These are phyloP conservation scores for Ophiostoma piceae DNA, from an alignment of 2,329 filamentous ascomycete genomes.

Conservation along the genomic window DNA sequence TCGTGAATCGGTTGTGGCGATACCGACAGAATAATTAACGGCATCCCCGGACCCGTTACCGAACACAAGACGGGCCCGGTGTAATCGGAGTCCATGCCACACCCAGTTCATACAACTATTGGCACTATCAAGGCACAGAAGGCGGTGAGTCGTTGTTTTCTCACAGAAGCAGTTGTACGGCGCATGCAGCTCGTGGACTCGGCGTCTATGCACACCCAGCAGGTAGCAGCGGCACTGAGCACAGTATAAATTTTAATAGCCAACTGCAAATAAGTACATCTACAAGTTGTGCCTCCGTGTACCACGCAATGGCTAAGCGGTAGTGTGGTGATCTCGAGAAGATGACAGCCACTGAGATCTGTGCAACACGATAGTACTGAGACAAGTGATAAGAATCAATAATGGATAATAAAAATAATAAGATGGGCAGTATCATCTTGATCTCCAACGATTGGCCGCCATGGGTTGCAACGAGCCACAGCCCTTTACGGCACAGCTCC, in stretches of 20 bases:
- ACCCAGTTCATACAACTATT: not conserved
- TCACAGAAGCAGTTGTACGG: not conserved
- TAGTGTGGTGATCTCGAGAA: not conserved
- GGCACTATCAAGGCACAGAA: not conserved
- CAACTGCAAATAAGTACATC: not conserved
- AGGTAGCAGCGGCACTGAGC: not conserved
- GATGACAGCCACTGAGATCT: constrained; percentile 11
- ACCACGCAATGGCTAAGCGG: not conserved
- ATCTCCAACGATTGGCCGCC: not conserved
- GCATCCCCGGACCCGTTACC: not conserved
- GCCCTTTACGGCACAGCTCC: constrained; percentile 2
- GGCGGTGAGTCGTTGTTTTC: not conserved
- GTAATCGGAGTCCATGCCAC: not conserved
- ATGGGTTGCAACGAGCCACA: constrained; percentile 7
- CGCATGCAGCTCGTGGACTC: not conserved
- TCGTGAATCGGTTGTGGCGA: not conserved
- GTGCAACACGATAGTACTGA: not conserved
- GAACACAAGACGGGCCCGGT: not conserved
- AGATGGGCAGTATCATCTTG: not conserved
- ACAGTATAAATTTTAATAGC: not conserved
- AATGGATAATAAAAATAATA: not conserved
- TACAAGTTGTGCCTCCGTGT: not conserved
- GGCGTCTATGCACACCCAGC: not conserved
- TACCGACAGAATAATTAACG: not conserved
- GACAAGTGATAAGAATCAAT: not conserved